Base-by-base conservation (phyloP, 2,329 filamentous ascomycete genomes). In the Myriosclerotinia curreyana region DNA sequence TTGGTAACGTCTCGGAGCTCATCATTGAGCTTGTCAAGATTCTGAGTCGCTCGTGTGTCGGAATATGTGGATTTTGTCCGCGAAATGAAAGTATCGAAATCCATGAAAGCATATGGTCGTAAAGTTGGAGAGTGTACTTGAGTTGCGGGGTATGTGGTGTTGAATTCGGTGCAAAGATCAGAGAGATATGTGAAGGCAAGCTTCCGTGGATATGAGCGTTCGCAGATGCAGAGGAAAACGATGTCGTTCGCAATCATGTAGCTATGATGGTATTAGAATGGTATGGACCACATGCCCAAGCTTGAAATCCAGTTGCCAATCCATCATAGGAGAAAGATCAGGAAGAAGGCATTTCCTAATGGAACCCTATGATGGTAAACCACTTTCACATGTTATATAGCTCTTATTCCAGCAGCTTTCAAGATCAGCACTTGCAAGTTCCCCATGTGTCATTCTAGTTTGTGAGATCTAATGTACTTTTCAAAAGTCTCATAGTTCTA, bases 141-240 rank as follows among this genome's bases (percentile, higher is more conserved):
- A 64, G 82, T 75, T 22, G 84, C 75, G 55, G 87, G 84, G 82
- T 99, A 96, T 64, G 89, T 92, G 69, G 87, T 93, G 68, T 87
- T 87, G 82, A 99, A 99, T 81, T 99, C 95, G 76, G 86, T 85
- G 65, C 90, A 85, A 62, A 99, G 85, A 80, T 99, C 95, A 72
- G 91, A 87, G 66, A 99, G 92, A 83, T 98, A 99, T 67, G 94
- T 97, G 79, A 99, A 96, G 74, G 96, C 94, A 56, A 99, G 90
- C 79, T 99, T 98, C 78, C 95, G 94, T 65, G 95, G 94, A 82
- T 98, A 99, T 64, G 91, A 91, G 65, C 86, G 84, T 77, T 97
- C 93, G 81, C 91, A 93, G 78, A 99, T 94, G 82, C 90, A 92
- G 72, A 98, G 83, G 82, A 96, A 98, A 79, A 92, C 88, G 71